Conservation (phyloP, 2,329 filamentous ascomycete genomes). For the Fusarium palustre region DNA sequence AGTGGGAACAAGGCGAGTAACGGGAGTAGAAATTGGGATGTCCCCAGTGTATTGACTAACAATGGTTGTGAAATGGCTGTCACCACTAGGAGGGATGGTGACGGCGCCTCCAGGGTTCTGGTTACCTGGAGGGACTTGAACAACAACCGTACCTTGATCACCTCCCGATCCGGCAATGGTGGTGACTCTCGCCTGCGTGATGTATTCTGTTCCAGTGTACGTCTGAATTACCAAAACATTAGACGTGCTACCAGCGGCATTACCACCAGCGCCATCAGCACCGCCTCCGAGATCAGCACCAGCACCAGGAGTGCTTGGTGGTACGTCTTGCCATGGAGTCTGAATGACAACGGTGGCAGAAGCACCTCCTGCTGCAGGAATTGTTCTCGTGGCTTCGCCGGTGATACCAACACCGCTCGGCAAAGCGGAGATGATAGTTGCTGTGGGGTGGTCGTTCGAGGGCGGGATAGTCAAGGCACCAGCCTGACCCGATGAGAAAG, state of each 20-base stretch:
- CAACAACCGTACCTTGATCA: constrained; percentile 24
- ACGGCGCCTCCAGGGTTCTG: constrained; percentile 26
- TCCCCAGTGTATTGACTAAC: constrained; percentile 25
- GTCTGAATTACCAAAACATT: constrained; percentile 34
- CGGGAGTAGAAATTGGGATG: constrained; percentile 22
- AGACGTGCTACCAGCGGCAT: constrained; percentile 12
- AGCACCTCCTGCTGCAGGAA: constrained; percentile 24
- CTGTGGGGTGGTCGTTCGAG: constrained; percentile 29
- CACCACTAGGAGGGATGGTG: constrained; percentile 33
- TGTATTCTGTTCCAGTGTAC: constrained; percentile 31
- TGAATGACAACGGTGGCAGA: constrained; percentile 38
- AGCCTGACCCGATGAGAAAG: constrained; percentile 29
- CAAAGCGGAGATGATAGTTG: constrained; percentile 31
- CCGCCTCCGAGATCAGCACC: background rate
- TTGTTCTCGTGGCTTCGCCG: constrained; percentile 28
- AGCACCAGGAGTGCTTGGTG: constrained; percentile 21
- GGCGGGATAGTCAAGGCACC: constrained; percentile 34
- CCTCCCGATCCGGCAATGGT: constrained; percentile 26
- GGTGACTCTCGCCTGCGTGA: constrained; percentile 23
- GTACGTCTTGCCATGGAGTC: constrained; percentile 35
- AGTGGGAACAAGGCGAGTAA: constrained; percentile 31
- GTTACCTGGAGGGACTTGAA: constrained; percentile 29
- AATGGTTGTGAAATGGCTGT: constrained; percentile 32
- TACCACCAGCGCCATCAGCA: background rate
- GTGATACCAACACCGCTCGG: constrained; percentile 22